phyloP scores from a whole-genome alignment of 495 filamentous ascomycete genomes.

The Podospora pseudopauciseta region DNA sequence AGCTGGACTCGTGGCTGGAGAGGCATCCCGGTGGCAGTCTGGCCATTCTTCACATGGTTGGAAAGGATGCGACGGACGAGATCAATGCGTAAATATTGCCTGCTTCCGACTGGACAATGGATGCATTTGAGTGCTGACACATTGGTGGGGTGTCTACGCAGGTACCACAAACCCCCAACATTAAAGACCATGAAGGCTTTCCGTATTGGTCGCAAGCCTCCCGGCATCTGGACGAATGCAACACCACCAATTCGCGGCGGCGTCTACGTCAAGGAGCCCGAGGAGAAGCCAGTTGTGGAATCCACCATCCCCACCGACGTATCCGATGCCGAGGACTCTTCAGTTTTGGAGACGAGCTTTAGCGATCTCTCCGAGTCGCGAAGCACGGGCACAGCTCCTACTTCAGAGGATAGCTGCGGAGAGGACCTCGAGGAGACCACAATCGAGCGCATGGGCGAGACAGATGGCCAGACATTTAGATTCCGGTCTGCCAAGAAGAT shows the following conservation, averaged over 20 bases:
- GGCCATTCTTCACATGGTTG: constrained; percentile 49
- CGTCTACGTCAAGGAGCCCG: constrained; percentile 53
- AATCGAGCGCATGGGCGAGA: background rate
- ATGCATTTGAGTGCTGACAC: constrained; percentile 18
- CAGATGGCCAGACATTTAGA: background rate
- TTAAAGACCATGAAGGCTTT: constrained; percentile 66
- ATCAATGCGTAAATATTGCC: constrained; percentile 39
- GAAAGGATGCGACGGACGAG: constrained; percentile 51
- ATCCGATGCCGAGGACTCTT: background rate
- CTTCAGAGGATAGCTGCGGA: background rate
- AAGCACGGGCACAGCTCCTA: background rate
- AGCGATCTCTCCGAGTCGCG: background rate
- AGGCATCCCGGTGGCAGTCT: constrained; percentile 46
- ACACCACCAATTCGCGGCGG: constrained; percentile 81
- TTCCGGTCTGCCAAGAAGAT: background rate
- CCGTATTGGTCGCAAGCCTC: constrained; percentile 67
- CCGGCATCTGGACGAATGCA: constrained; percentile 73
- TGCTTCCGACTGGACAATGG: background rate
- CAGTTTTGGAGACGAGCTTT: background rate
- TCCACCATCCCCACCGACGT: background rate
- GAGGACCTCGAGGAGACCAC: background rate
- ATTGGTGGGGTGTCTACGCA: constrained; percentile 31
- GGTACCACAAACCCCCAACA: constrained; percentile 69
- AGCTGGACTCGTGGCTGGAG: constrained; percentile 43
- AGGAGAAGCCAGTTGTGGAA: constrained; percentile 28